Evolutionary conservation across 495 filamentous ascomycete species (phyloP).

Genomic region (Tricharina praecox): DNA sequence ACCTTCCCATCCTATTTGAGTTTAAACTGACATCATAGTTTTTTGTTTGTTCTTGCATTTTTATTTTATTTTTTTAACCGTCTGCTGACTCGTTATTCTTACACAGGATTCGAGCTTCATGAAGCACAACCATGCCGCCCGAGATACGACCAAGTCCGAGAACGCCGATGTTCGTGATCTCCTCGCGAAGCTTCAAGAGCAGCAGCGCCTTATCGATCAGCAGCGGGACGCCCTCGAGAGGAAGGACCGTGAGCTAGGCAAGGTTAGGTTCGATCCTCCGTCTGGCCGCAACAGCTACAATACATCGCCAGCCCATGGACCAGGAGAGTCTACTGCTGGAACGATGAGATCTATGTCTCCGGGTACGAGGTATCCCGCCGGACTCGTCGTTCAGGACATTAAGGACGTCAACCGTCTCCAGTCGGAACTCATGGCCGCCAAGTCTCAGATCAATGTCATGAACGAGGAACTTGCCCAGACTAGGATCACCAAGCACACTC

Average conservation of each 20-base stretch:
- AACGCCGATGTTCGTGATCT: conserved; percentile 37
- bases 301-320: neutral
- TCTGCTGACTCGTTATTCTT: conserved; percentile 1
- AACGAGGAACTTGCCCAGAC: conserved; percentile 69
- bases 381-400: conserved; percentile 35
- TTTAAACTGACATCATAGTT: too few species aligned
- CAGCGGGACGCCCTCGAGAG: conserved; percentile 36
- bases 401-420: conserved; percentile 39
- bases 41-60: too few species aligned
- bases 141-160: too few species aligned
- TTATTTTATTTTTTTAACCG: neutral
- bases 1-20: too few species aligned
- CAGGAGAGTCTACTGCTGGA: conserved; percentile 19
- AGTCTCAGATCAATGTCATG: conserved; percentile 62
- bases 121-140: too few species aligned
- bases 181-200: conserved; percentile 50
- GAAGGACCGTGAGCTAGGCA: conserved; percentile 30
- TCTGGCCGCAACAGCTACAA: conserved; percentile 12
- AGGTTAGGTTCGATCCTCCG: conserved; percentile 13
- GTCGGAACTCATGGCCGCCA: conserved; percentile 59
- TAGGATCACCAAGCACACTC: conserved; percentile 55
- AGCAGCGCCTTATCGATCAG: conserved; percentile 40
- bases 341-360: conserved; percentile 40
- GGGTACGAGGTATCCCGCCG: conserved; percentile 20
- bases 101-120: too few species aligned